Percentiles rank a stretch among this genome's conserved stretches.
Evolutionary conservation across 148 eudicot genomes (phyloP).

Genomic region (Silene conica): DNA sequence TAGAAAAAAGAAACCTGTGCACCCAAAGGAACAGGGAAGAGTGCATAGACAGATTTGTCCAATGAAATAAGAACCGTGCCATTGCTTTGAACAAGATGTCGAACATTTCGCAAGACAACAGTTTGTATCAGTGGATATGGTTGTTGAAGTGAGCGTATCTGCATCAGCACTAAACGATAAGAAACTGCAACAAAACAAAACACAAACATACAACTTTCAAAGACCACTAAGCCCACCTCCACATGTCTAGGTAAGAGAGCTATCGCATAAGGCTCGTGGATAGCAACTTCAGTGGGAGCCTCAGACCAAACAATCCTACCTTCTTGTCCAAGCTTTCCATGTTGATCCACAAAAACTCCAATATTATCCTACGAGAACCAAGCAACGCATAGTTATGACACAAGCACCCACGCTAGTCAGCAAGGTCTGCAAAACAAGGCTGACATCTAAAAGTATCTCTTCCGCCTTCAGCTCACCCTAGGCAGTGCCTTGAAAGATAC

Average conservation of each 20-base stretch:
- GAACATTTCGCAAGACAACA: conserved; percentile 79
- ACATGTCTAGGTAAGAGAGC: conserved; percentile 91
- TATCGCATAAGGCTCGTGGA: conserved; percentile 84
- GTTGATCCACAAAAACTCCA: conserved; percentile 90
- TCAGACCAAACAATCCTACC: conserved; percentile 98
- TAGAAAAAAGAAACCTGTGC: conserved; percentile 67
- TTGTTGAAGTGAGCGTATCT: conserved; percentile 92
- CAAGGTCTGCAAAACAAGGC: background rate
- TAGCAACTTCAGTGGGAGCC: conserved; percentile 70
- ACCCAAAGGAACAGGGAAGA: conserved; percentile 97
- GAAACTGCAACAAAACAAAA: background rate
- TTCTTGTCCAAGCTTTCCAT: conserved; percentile 92
- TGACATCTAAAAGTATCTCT: conserved; percentile 1
- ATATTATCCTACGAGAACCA: conserved; percentile 76
- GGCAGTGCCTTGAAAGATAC: background rate
- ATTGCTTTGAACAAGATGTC: conserved; percentile 53
- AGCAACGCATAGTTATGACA: conserved; percentile 16
- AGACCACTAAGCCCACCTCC: conserved; percentile 51
- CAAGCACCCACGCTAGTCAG: background rate
- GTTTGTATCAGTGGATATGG: conserved; percentile 96
- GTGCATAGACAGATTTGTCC: conserved; percentile 75
- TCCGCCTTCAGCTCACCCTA: background rate
- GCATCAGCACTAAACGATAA: conserved; percentile 30
- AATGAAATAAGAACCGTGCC: conserved; percentile 57
- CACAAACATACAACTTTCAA: background rate